Evolutionary conservation across 345 rosid genomes (phyloP).

Genomic region (Rhizophora apiculata): DNA sequence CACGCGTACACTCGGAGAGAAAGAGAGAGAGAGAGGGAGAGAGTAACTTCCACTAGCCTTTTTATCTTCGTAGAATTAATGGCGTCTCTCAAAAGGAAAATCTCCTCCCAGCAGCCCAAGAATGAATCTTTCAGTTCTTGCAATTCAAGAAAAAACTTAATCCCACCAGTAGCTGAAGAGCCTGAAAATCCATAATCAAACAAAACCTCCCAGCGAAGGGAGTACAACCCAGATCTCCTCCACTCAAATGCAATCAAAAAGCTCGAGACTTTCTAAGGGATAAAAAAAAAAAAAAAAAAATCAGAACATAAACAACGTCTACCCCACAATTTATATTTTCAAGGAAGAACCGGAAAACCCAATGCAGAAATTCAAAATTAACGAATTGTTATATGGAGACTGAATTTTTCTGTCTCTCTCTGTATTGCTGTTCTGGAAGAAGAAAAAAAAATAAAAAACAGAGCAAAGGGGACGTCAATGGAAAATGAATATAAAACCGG

Average conservation of each 20-base stretch:
- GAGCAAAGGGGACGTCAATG: neutral
- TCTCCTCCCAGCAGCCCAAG: neutral
- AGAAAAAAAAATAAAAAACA: slow-evolving; percentile 17
- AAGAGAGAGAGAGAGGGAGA: neutral
- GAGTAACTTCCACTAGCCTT: neutral
- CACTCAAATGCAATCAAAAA: slow-evolving; percentile 5
- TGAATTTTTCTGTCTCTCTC: slow-evolving; percentile 27
- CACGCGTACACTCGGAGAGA: slow-evolving; percentile 6
- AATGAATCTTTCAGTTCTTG: slow-evolving; percentile 16
- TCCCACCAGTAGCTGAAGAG: neutral
- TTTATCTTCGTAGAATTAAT: slow-evolving; percentile 12
- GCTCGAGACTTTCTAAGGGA: neutral
- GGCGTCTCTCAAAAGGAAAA: slow-evolving; percentile 18
- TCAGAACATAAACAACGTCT: neutral
- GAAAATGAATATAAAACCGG: slow-evolving; percentile 42
- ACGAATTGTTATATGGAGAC: slow-evolving; percentile 8
- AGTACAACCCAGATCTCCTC: slow-evolving; percentile 30
- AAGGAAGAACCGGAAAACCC: slow-evolving; percentile 13
- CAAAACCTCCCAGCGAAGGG: slow-evolving; percentile 3
- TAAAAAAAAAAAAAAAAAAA: no score
- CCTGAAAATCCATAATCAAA: slow-evolving; percentile 12
- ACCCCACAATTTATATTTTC: neutral
- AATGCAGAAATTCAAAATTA: slow-evolving; percentile 15
- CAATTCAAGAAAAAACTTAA: slow-evolving; percentile 13
- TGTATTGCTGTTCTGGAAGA: slow-evolving; percentile 37